These are phyloP conservation scores for Cladosporium sp. DNA, from an alignment of 2,329 filamentous ascomycete species.

Conservation along the genomic window DNA sequence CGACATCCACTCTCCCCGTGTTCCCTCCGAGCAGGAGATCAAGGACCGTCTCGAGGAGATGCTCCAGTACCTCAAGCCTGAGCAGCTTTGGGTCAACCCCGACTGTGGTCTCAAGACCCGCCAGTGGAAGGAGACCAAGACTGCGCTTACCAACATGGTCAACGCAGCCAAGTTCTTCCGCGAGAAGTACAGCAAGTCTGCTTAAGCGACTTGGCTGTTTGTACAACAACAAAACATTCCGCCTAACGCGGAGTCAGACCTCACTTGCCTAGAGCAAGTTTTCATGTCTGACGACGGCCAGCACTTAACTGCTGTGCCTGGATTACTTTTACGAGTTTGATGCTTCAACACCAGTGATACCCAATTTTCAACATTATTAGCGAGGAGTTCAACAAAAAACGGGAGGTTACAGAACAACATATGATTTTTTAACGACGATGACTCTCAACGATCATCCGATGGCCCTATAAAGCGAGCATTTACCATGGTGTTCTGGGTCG, in stretches of 20 bases:
- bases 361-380: slow-evolving; percentile 19
- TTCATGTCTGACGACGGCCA: slow-evolving; percentile 11
- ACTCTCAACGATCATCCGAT: slow-evolving; percentile 26
- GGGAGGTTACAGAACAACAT: slow-evolving; percentile 21
- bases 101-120: slow-evolving; percentile 99
- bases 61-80: slow-evolving; percentile 90
- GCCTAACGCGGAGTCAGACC: slow-evolving; percentile 13
- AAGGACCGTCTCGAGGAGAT: slow-evolving; percentile 97
- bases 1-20: slow-evolving; percentile 98
- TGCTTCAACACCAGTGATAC: slow-evolving; percentile 30
- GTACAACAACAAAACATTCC: slow-evolving; percentile 10
- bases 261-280: not conserved
- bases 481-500: slow-evolving; percentile 10
- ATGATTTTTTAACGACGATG: slow-evolving; percentile 15
- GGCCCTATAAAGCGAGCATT: slow-evolving; percentile 11
- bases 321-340: slow-evolving; percentile 14
- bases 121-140: slow-evolving; percentile 98
- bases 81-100: slow-evolving; percentile 99
- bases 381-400: slow-evolving; percentile 26
- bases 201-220: slow-evolving; percentile 11
- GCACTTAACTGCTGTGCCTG: slow-evolving; percentile 19
- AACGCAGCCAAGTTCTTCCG: slow-evolving; percentile 97
- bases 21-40: slow-evolving; percentile 96
- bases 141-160: slow-evolving; percentile 92
- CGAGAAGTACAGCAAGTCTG: slow-evolving; percentile 45